These are phyloP conservation scores for Spiraea crenata DNA, from an alignment of 331 rosid genomes.

Conservation along the genomic window DNA sequence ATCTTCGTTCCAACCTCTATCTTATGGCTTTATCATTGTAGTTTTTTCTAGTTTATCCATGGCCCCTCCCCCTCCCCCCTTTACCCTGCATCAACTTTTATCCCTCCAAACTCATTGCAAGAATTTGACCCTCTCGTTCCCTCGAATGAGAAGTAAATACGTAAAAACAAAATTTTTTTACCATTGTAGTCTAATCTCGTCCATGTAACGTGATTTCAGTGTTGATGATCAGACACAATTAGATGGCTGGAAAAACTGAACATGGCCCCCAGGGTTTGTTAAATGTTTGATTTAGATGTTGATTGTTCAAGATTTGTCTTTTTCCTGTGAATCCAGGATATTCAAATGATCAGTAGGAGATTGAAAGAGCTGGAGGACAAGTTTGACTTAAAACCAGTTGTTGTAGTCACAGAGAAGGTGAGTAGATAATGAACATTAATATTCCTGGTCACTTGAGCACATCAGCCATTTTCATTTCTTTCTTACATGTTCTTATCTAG, in stretches of 20 bases:
- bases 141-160: too few species aligned
- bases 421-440: slow-evolving; percentile 15
- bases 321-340: slow-evolving; percentile 52
- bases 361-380: slow-evolving; percentile 54
- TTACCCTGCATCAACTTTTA: too few species aligned
- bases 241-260: background rate
- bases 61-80: too few species aligned
- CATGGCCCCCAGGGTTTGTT: background rate
- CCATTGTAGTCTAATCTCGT: background rate
- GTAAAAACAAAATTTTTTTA: too few species aligned
- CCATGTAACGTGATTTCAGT: background rate
- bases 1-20: too few species aligned
- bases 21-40: too few species aligned
- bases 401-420: slow-evolving; percentile 85
- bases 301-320: background rate
- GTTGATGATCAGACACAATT: background rate
- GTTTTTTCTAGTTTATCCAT: too few species aligned
- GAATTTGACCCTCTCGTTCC: too few species aligned
- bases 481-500: background rate
- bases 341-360: slow-evolving; percentile 46
- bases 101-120: too few species aligned
- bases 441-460: background rate
- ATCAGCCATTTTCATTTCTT: background rate
- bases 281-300: slow-evolving; percentile 17
- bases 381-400: slow-evolving; percentile 55